Conservation (phyloP, 495 filamentous ascomycete genomes). For the Talaromyces ruber region DNA sequence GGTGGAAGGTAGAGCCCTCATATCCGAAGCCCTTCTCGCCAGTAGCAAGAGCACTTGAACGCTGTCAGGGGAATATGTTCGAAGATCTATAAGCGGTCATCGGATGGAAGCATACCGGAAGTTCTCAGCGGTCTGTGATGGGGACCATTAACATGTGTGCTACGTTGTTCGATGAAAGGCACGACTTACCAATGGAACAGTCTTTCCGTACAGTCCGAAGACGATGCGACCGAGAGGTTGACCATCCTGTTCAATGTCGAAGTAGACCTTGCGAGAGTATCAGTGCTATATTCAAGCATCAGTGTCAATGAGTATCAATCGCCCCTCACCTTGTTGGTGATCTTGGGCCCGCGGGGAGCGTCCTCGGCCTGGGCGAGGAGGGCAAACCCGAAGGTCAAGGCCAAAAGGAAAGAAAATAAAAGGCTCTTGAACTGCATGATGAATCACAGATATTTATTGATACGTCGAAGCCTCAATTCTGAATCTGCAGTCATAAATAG, state of each 20-base stretch:
- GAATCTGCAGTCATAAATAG: neutral
- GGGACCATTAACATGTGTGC: slow-evolving; percentile 6
- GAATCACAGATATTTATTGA: slow-evolving; percentile 1
- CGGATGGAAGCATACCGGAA: slow-evolving; percentile 53
- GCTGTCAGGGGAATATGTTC: neutral
- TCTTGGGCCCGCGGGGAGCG: slow-evolving; percentile 86
- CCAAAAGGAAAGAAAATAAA: slow-evolving; percentile 59
- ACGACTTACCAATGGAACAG: slow-evolving; percentile 68
- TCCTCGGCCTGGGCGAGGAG: slow-evolving; percentile 65
- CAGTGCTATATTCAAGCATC: slow-evolving; percentile 6
- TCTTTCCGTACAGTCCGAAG: slow-evolving; percentile 95
- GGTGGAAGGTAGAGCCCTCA: slow-evolving; percentile 92
- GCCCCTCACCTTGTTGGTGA: slow-evolving; percentile 72
- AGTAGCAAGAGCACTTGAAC: slow-evolving; percentile 69
- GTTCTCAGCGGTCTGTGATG: slow-evolving; percentile 76
- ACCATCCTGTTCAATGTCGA: slow-evolving; percentile 89
- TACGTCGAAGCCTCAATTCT: neutral
- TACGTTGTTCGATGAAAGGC: neutral
- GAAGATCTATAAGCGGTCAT: neutral
- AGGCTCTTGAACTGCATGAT: slow-evolving; percentile 43
- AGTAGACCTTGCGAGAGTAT: slow-evolving; percentile 57
- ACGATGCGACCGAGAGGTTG: slow-evolving; percentile 78
- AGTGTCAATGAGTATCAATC: neutral
- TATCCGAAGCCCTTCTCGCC: slow-evolving; percentile 97
- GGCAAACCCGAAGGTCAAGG: slow-evolving; percentile 55